Evolutionary conservation across 306 rosid genomes (phyloP).

Genomic region (Lathyrus tuberosus): DNA sequence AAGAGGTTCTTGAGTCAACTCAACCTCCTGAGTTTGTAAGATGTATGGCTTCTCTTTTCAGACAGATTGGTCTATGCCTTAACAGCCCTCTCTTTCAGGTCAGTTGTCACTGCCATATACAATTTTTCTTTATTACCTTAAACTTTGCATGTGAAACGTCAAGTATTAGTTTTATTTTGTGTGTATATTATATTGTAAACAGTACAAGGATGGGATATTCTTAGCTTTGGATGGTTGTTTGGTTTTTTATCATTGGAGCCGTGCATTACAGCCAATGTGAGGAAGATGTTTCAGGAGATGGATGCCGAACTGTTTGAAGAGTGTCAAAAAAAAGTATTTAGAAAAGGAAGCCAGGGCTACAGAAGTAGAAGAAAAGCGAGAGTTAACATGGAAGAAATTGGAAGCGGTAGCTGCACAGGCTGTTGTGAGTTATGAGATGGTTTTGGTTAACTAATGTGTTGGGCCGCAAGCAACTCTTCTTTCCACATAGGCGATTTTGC

Average conservation of each 20-base stretch:
- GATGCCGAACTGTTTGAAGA: constrained; percentile 57
- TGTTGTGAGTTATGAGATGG: constrained; percentile 51
- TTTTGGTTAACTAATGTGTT: constrained; percentile 54
- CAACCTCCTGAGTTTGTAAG: too few relatives aligned
- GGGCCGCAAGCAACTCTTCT: constrained; percentile 38
- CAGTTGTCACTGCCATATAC: too few relatives aligned
- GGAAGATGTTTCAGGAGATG: constrained; percentile 62
- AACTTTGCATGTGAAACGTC: too few relatives aligned
- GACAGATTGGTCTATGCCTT: too few relatives aligned
- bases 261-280: constrained; percentile 57
- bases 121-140: too few relatives aligned
- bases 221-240: too few relatives aligned
- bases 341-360: constrained; percentile 54
- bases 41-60: too few relatives aligned
- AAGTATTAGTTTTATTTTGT: too few relatives aligned
- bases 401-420: constrained; percentile 68
- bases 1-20: too few relatives aligned
- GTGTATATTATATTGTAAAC: too few relatives aligned
- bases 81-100: too few relatives aligned
- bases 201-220: too few relatives aligned
- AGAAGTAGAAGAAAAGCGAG: constrained; percentile 54
- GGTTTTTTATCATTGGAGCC: constrained; percentile 83
- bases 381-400: constrained; percentile 60
- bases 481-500: constrained; percentile 34
- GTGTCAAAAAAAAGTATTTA: constrained; percentile 48